These are phyloP conservation scores for Helichrysum umbraculigerum DNA, from an alignment of 129 eudicot genomes.

Conservation along the genomic window DNA sequence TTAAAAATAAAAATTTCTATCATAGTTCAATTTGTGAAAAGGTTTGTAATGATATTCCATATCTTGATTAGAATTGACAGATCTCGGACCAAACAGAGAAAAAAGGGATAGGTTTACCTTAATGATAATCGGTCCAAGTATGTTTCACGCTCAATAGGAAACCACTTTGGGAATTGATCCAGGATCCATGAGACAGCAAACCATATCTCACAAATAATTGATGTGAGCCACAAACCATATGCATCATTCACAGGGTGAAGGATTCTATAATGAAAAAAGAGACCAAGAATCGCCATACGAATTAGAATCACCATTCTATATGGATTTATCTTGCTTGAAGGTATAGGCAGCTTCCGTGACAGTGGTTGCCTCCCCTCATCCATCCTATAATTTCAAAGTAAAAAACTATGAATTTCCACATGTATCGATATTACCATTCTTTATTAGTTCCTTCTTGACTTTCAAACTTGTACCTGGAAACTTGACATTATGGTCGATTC, in stretches of 20 bases:
- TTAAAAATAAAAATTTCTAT: neutral
- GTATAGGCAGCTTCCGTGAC: slow-evolving; percentile 52
- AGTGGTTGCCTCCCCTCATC: slow-evolving; percentile 68
- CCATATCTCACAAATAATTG: slow-evolving; percentile 65
- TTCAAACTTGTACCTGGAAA: neutral
- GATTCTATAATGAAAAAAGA: slow-evolving; percentile 66
- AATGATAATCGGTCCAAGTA: slow-evolving; percentile 60
- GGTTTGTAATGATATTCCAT: neutral
- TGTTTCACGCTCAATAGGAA: slow-evolving; percentile 70
- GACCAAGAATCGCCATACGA: slow-evolving; percentile 53
- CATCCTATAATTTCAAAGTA: slow-evolving; percentile 37
- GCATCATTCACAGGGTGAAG: slow-evolving; percentile 65
- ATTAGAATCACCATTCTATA: slow-evolving; percentile 54
- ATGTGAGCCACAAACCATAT: slow-evolving; percentile 59
- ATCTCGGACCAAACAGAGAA: neutral
- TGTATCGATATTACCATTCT: neutral
- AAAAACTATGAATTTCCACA: slow-evolving; percentile 1
- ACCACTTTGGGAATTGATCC: slow-evolving; percentile 76
- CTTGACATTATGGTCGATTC: neutral
- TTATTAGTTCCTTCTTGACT: neutral
- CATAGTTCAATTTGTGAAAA: neutral
- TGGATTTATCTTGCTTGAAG: slow-evolving; percentile 64
- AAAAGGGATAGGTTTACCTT: slow-evolving; percentile 34
- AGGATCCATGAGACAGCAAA: slow-evolving; percentile 69
- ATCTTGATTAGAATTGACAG: neutral